Percentiles rank a stretch among this genome's conserved stretches.
Conservation (phyloP, 2,329 filamentous ascomycete genomes). For the Fusarium compactum region DNA sequence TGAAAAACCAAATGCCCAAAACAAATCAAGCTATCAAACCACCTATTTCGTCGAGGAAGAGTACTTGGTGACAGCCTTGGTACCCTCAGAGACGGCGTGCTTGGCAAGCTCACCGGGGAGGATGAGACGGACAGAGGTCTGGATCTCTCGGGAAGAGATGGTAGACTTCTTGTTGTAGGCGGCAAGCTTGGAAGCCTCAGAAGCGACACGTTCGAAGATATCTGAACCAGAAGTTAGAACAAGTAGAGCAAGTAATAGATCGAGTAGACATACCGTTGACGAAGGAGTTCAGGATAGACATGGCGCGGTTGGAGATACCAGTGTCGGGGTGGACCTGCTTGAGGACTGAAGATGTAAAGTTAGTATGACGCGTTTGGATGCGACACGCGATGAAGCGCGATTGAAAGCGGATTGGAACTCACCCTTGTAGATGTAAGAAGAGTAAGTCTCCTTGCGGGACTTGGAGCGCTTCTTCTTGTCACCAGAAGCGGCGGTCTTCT, state of each 20-base stretch:
- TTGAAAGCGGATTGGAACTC: slow-evolving; percentile 45
- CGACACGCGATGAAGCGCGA: slow-evolving; percentile 22
- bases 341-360: slow-evolving; percentile 73
- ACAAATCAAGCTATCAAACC: slow-evolving; percentile 68
- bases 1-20: slow-evolving; percentile 65
- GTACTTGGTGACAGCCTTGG: slow-evolving; percentile 99
- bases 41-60: slow-evolving; percentile 98
- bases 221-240: slow-evolving; percentile 64
- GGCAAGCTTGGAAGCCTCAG: slow-evolving; percentile 98
- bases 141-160: slow-evolving; percentile 99
- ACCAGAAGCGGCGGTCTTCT: slow-evolving; percentile 96
- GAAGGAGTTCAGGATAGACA: slow-evolving; percentile 99
- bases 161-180: slow-evolving; percentile 99
- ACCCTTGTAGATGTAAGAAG: slow-evolving; percentile 99
- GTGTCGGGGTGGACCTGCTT: slow-evolving; percentile 99
- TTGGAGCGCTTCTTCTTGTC: slow-evolving; percentile 99
- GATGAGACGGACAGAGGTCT: slow-evolving; percentile 98
- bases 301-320: slow-evolving; percentile 99
- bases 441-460: slow-evolving; percentile 99
- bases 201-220: slow-evolving; percentile 99
- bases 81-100: slow-evolving; percentile 99
- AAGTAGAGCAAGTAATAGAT: not conserved
- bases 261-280: slow-evolving; percentile 83
- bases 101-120: slow-evolving; percentile 98
- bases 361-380: slow-evolving; percentile 34